These are phyloP conservation scores for Kuraishia floccosa DNA, from an alignment of 805 yeast species.

Conservation along the genomic window DNA sequence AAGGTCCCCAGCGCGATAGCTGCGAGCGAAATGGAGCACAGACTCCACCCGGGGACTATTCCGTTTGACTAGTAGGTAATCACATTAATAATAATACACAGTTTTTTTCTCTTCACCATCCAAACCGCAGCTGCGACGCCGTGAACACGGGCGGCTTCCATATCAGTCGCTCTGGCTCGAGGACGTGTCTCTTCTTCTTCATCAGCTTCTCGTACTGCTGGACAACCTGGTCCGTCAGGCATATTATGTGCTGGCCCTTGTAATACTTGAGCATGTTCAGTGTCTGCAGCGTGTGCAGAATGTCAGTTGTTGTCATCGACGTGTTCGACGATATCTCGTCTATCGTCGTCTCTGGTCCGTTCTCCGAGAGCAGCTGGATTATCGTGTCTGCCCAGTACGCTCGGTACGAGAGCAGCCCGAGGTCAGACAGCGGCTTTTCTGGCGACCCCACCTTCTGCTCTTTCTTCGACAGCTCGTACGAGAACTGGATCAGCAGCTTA, in stretches of 20 bases:
- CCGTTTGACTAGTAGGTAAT: slow-evolving; percentile 49
- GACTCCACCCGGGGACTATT: slow-evolving; percentile 26
- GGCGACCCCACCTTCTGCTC: slow-evolving; percentile 94
- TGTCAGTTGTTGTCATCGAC: slow-evolving; percentile 94
- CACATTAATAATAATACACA: slow-evolving; percentile 4
- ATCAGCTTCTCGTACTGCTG: slow-evolving; percentile 58
- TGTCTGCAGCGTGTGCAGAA: slow-evolving; percentile 86
- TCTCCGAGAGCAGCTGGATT: slow-evolving; percentile 60
- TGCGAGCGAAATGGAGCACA: slow-evolving; percentile 49
- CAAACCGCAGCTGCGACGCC: slow-evolving; percentile 91
- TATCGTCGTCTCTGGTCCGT: slow-evolving; percentile 43
- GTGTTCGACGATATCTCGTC: slow-evolving; percentile 84
- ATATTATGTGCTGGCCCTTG: slow-evolving; percentile 90
- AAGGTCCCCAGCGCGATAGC: slow-evolving; percentile 94
- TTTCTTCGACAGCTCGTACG: slow-evolving; percentile 79
- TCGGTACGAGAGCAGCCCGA: slow-evolving; percentile 86
- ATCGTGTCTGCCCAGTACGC: slow-evolving; percentile 95
- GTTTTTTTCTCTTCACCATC: slow-evolving; percentile 46
- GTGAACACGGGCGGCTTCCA: slow-evolving; percentile 98
- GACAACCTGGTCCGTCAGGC: slow-evolving; percentile 73
- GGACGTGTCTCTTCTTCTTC: slow-evolving; percentile 57
- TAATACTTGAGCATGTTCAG: slow-evolving; percentile 83
- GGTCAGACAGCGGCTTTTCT: slow-evolving; percentile 91
- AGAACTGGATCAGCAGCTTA: slow-evolving; percentile 80
- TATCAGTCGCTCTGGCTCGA: slow-evolving; percentile 58